phyloP scores from a whole-genome alignment of 78 protist species.

The Monosiga brevicollis region DNA sequence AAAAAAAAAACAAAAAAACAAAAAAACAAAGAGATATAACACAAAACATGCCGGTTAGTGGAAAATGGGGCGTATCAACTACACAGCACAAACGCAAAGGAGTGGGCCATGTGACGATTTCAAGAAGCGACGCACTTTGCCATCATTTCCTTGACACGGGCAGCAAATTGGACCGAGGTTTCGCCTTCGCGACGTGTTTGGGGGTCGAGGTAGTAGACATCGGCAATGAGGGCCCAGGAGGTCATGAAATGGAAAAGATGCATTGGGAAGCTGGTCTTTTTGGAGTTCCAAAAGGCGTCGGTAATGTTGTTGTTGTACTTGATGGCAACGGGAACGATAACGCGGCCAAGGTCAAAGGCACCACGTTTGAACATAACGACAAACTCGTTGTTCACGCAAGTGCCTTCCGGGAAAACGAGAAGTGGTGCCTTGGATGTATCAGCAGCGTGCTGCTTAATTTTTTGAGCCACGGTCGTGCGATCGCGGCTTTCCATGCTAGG shows the following conservation, averaged over 20 bases:
- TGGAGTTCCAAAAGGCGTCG: constrained; percentile 80
- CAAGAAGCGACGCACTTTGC: no score
- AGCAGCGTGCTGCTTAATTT: constrained; percentile 41
- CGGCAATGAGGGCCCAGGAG: constrained; percentile 66
- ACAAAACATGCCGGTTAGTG: no score
- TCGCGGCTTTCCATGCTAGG: background rate
- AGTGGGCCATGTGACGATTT: no score
- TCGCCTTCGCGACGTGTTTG: constrained; percentile 70
- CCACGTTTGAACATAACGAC: constrained; percentile 81
- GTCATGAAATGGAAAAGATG: constrained; percentile 68
- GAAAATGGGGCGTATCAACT: no score
- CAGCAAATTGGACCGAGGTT: constrained; percentile 57
- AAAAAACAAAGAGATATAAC: no score
- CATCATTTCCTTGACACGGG: constrained; percentile 69
- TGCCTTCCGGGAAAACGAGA: constrained; percentile 83
- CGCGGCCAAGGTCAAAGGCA: constrained; percentile 70
- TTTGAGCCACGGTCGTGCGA: background rate
- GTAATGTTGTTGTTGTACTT: constrained; percentile 79
- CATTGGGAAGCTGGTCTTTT: constrained; percentile 59
- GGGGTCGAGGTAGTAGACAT: constrained; percentile 68
- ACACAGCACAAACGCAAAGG: no score
- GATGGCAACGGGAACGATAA: constrained; percentile 79
- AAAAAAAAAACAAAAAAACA: no score
- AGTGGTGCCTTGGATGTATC: constrained; percentile 54
- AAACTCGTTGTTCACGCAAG: constrained; percentile 81